Conservation (phyloP, 345 rosid species). For the Gossypium turneri region DNA sequence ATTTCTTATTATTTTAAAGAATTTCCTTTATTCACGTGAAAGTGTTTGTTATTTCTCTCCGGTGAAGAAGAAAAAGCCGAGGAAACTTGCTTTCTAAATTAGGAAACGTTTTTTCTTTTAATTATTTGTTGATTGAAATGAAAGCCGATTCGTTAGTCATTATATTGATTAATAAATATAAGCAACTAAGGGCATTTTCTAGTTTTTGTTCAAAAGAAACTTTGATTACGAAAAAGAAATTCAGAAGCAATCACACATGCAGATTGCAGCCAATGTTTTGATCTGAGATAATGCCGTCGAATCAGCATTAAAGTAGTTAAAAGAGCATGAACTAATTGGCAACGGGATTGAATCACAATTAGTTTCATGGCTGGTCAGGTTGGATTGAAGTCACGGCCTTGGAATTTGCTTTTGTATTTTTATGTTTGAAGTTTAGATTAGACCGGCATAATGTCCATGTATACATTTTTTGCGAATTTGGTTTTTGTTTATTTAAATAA, state of each 20-base stretch:
- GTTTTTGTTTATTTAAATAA: no score
- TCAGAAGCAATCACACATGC: neutral
- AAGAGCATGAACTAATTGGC: neutral
- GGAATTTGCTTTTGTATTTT: no score
- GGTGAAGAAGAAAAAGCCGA: neutral
- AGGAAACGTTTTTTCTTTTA: neutral
- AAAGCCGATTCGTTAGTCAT: neutral
- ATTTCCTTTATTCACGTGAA: neutral
- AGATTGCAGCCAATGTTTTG: slow-evolving; percentile 14
- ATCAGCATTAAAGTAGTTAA: slow-evolving; percentile 12
- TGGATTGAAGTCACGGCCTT: no score
- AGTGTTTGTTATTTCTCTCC: neutral
- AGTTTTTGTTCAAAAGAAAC: slow-evolving; percentile 1
- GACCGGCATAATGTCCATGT: no score
- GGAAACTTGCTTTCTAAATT: neutral
- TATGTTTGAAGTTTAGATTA: no score
- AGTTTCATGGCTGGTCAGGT: no score
- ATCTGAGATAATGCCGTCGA: slow-evolving; percentile 21
- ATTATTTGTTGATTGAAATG: neutral
- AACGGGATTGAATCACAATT: neutral
- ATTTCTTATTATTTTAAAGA: neutral
- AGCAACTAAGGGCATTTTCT: neutral
- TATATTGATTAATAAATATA: neutral
- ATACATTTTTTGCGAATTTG: no score
- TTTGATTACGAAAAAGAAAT: neutral